Conservation (phyloP, 2,329 filamentous ascomycete genomes). For the Cordyceps sp. region DNA sequence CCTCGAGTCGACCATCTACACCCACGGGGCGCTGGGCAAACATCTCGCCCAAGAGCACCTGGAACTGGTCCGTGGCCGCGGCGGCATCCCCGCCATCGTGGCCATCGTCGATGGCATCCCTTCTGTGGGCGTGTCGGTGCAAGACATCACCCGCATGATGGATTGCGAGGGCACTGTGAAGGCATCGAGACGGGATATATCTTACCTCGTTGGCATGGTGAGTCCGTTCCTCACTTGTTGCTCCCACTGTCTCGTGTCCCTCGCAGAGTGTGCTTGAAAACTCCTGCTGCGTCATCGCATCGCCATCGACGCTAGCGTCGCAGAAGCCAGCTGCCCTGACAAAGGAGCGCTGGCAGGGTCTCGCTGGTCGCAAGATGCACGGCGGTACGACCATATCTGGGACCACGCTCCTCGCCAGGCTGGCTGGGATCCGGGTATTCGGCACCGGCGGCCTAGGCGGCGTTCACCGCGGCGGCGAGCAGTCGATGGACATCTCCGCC, state of each 20-base stretch:
- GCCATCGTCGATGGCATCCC: constrained; percentile 74
- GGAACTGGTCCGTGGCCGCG: constrained; percentile 62
- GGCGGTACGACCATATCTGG: constrained; percentile 88
- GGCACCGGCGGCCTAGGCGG: constrained; percentile 90
- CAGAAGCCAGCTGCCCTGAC: neutral
- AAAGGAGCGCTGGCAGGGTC: constrained; percentile 26
- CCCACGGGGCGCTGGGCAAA: constrained; percentile 73
- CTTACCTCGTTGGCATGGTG: constrained; percentile 65
- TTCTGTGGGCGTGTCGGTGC: constrained; percentile 55
- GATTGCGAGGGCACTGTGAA: constrained; percentile 53
- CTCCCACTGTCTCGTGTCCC: no score
- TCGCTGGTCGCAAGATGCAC: constrained; percentile 52
- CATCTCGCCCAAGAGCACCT: constrained; percentile 64
- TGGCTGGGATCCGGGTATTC: constrained; percentile 83
- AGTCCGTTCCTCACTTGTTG: constrained; percentile 8
- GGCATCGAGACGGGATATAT: constrained; percentile 73
- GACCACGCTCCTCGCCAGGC: constrained; percentile 76
- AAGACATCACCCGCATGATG: constrained; percentile 61
- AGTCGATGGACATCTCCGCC: constrained; percentile 82
- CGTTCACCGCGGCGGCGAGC: constrained; percentile 78
- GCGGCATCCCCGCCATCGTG: constrained; percentile 78
- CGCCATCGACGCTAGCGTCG: no score
- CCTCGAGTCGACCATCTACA: constrained; percentile 93
- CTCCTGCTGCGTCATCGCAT: no score
- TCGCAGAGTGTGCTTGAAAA: no score